Base-by-base conservation (phyloP, 805 yeast species). In the Teunomyces atbi region DNA sequence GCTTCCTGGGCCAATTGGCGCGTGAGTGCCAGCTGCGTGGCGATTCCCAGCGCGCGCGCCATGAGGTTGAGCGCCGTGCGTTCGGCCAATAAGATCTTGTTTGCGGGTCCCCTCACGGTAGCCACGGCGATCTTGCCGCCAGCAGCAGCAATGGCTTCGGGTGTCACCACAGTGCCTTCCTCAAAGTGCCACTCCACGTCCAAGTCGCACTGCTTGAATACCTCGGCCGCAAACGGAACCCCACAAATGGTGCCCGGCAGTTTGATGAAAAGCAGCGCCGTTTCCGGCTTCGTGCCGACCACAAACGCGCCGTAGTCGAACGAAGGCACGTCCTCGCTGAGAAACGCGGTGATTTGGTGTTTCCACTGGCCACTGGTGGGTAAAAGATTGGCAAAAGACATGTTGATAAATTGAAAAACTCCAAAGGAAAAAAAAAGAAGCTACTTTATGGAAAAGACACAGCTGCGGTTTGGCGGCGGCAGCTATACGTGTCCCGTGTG, bases 271-370 rank as follows among this genome's bases (percentile, higher is more conserved):
- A 91, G 71, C 2, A 88, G 81, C 2, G 96, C 97, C 2, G 82
- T 72, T 58, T 88, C 86, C 3, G 55, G 54, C 37, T 76, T 83
- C 45, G 77, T 76, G 10, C 98, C 97, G n/a, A 92, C 98, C 2
- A 92, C 98, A 58, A 71, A 89, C 2, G 97, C 98, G 28, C 98
- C 98, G 57, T 84, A 86, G 64, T 91, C 98, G 57, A 92, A 92
- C 0, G 95, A 82, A 1, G 98, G 97, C 12, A 87, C 92, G 58
- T 91, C 98, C 59, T 91, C 98, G 4, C 79, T 72, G 11, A 91
- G 71, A 84, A 89, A 91, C 37, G 70, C 74, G 7, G 89, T 81
- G 50, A 92, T 81, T 49, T 83, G 84, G 42, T 78, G 79, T 60
- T 83, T 89, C 98, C 98, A 92, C 42, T 70, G 72, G 3, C 96